A percentile compares a stretch with the other conserved stretches of the same genome.
Conservation (phyloP, 768 basidiomycete species). For the Termitomyces sp. region DNA sequence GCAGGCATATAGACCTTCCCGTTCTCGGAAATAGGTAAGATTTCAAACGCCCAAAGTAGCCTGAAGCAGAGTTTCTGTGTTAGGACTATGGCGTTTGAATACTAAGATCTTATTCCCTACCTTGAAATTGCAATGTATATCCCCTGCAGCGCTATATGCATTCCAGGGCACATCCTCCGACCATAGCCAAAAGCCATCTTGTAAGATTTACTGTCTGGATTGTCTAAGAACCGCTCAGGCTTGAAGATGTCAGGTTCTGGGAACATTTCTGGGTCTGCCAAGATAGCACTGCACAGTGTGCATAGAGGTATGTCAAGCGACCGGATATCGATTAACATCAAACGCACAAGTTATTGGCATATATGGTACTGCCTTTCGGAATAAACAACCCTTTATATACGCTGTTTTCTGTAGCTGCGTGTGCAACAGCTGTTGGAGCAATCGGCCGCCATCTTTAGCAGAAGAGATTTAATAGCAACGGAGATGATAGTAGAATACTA, state of each 20-base stretch:
- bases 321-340: background rate
- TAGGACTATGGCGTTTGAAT: background rate
- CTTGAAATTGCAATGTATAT: constrained; percentile 27
- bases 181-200: constrained; percentile 35
- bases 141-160: constrained; percentile 26
- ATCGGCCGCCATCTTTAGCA: constrained; percentile 18
- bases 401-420: constrained; percentile 28
- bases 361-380: constrained; percentile 30
- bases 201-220: constrained; percentile 18
- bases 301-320: background rate
- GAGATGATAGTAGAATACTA: background rate
- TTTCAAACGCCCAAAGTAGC: constrained; percentile 30
- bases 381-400: constrained; percentile 32
- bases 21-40: constrained; percentile 11
- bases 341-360: constrained; percentile 27
- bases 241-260: constrained; percentile 26
- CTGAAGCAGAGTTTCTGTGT: background rate
- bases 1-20: constrained; percentile 3
- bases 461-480: background rate
- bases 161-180: constrained; percentile 30
- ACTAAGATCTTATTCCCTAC: background rate
- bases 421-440: constrained; percentile 20
- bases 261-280: constrained; percentile 18
- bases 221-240: constrained; percentile 34
- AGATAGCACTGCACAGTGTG: background rate